phyloP scores from a whole-genome alignment of 2,329 filamentous ascomycete genomes.

The Aplosporella prunicola region DNA sequence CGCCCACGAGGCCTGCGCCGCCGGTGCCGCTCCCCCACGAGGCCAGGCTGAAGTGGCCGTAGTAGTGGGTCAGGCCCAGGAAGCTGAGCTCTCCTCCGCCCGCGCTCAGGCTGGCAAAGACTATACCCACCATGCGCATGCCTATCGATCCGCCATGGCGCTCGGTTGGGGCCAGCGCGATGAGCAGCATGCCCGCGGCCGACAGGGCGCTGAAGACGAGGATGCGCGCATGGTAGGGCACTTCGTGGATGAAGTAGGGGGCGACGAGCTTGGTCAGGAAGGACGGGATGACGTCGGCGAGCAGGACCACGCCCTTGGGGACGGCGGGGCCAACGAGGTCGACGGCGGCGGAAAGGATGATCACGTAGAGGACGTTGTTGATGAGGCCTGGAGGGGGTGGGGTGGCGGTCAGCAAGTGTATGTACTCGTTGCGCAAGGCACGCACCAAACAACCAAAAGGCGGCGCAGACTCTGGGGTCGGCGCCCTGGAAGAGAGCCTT shows the following conservation, averaged over 20 bases:
- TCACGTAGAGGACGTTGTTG: slow-evolving; percentile 96
- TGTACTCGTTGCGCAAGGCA: background rate
- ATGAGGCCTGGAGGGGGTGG: slow-evolving; percentile 55
- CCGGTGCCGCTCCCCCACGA: slow-evolving; percentile 91
- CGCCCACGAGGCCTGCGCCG: slow-evolving; percentile 76
- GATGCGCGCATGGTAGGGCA: slow-evolving; percentile 72
- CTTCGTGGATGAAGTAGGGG: slow-evolving; percentile 84
- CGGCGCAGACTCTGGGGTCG: slow-evolving; percentile 61
- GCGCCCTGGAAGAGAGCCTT: slow-evolving; percentile 54
- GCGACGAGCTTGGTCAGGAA: slow-evolving; percentile 81
- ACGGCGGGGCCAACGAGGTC: slow-evolving; percentile 82
- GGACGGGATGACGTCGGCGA: slow-evolving; percentile 84
- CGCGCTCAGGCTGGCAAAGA: slow-evolving; percentile 74
- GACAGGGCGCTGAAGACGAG: slow-evolving; percentile 66
- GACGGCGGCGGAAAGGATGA: slow-evolving; percentile 89
- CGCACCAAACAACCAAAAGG: slow-evolving; percentile 91
- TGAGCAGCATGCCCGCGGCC: slow-evolving; percentile 76
- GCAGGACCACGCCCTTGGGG: slow-evolving; percentile 85
- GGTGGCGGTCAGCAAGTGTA: slow-evolving; percentile 5
- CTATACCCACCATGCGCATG: slow-evolving; percentile 71
- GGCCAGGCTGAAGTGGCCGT: slow-evolving; percentile 76
- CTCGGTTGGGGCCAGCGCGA: slow-evolving; percentile 65
- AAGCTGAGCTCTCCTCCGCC: slow-evolving; percentile 88
- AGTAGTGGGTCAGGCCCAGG: slow-evolving; percentile 84
- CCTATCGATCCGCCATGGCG: slow-evolving; percentile 52